Evolutionary conservation across 805 yeast genomes (phyloP), one percentile per base, ranked within the genome.

Genomic region (Maudiozyma turicensis): DNA sequence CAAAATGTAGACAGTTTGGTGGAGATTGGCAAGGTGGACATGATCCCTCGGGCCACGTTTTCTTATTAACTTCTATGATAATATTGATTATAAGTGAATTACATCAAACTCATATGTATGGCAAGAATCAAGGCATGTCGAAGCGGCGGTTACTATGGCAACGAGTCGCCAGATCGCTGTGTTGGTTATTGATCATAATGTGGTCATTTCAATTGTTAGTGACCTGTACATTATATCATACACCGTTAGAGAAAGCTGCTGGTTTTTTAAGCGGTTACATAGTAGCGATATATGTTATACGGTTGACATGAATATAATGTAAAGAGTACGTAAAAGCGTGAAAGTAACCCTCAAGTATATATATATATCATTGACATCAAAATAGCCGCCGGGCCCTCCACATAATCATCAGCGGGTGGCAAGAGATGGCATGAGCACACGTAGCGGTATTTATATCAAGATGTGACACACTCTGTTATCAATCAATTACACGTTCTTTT

Each of bases 1-100:
- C 71, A 1, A 55, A 63, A 1, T 77, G 93, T 63, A 66, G 93
- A 63, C 46, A 61, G 52, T 31, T 76, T 59, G 88, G 81, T 46
- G 84, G 98, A 0, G 50, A 58, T 13, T 85, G 91, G 93, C 52
- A 55, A 7, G 88, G 96, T 0, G 99, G 99, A 0, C 96, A 88
- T 61, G 99, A 93, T 68, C 96, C 98, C 5, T 83, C 91, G 52
- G 99, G 99, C 0, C 99, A 93, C 62, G 83, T 87, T 1, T 93
- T 90, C 58, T 64, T 93, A 40, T 69, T 91, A 9, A 64, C 66
- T 6, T 32, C 63, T 35, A 64, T 65, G 69, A 51, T 60, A 5
- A 61, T 62, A 66, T 76, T 84, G 49, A 59, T 91, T 54, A 71
- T 85, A 59, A 79, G 80, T 49, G 96, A 90, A 61, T 61, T 60